Percentiles rank a stretch among this genome's conserved stretches.
These are phyloP conservation scores for Gossypium schwendimanii DNA, from an alignment of 441 rosid species.

Conservation along the genomic window DNA sequence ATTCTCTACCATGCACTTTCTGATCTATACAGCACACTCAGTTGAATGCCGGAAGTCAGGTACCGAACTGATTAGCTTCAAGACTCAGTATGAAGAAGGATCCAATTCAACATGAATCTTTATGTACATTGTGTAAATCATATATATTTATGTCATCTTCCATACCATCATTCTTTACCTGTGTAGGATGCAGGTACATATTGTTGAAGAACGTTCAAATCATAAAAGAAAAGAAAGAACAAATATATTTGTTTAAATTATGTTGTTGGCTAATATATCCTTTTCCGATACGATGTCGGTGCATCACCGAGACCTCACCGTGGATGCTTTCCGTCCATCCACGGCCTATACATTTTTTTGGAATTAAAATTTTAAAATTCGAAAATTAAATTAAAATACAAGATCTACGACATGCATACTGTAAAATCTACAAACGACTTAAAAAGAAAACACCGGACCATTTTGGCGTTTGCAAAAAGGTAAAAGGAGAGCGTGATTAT, in stretches of 20 bases:
- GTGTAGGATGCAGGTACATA: neutral
- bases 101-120: neutral
- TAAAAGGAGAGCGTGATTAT: neutral
- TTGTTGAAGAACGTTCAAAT: neutral
- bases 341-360: too few species aligned
- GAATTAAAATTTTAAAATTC: too few species aligned
- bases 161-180: neutral
- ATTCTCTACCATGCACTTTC: constrained; percentile 63
- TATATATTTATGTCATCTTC: neutral
- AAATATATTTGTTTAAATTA: neutral
- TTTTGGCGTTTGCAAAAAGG: neutral
- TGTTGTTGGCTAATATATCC: neutral
- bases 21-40: constrained; percentile 53
- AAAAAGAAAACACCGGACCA: neutral
- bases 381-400: too few species aligned
- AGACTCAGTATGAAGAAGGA: neutral
- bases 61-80: neutral
- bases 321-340: too few species aligned
- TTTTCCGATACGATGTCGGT: too few species aligned
- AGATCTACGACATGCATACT: too few species aligned
- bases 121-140: neutral
- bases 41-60: constrained; percentile 18
- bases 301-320: too few species aligned
- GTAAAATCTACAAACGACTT: too few species aligned
- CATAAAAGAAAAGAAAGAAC: neutral